Evolutionary conservation across 805 yeast genomes (phyloP).

Genomic region (Candida hungchunana): DNA sequence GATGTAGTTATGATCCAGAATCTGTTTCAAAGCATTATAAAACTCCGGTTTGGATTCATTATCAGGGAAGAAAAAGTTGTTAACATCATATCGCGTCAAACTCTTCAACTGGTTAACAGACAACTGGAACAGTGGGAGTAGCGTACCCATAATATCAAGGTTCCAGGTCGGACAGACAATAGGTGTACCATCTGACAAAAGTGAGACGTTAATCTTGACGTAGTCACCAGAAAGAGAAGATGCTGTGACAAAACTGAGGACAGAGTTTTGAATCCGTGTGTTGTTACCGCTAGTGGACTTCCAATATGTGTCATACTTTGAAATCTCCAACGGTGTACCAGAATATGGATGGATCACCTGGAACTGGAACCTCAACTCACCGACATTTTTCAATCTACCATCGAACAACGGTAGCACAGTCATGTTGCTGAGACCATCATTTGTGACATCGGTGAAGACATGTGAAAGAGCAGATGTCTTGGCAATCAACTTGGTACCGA

Average conservation of each 20-base stretch:
- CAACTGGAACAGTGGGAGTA: constrained; percentile 58
- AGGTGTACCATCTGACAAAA: constrained; percentile 81
- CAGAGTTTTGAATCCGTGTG: constrained; percentile 24
- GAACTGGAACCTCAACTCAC: constrained; percentile 71
- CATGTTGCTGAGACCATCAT: constrained; percentile 35
- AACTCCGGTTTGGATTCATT: constrained; percentile 7
- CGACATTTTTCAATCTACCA: constrained; percentile 73
- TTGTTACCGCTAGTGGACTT: constrained; percentile 67
- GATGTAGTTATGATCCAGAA: constrained; percentile 46
- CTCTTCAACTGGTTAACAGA: constrained; percentile 30
- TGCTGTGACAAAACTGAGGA: constrained; percentile 79
- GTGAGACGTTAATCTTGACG: constrained; percentile 60
- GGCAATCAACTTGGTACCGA: constrained; percentile 89
- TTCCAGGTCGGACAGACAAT: constrained; percentile 71
- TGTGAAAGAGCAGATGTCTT: constrained; percentile 76
- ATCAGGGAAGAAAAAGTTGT: constrained; percentile 15
- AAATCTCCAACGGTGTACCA: constrained; percentile 79
- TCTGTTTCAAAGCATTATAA: constrained; percentile 34
- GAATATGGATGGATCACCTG: constrained; percentile 86
- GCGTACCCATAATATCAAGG: constrained; percentile 46
- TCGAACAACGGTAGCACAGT: constrained; percentile 74
- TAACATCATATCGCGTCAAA: constrained; percentile 27
- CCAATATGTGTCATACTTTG: constrained; percentile 96
- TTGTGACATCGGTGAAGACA: constrained; percentile 34
- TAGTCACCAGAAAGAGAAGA: constrained; percentile 86